phyloP scores from a whole-genome alignment of 2,329 filamentous ascomycete species.

The Claviceps fusiformis region DNA sequence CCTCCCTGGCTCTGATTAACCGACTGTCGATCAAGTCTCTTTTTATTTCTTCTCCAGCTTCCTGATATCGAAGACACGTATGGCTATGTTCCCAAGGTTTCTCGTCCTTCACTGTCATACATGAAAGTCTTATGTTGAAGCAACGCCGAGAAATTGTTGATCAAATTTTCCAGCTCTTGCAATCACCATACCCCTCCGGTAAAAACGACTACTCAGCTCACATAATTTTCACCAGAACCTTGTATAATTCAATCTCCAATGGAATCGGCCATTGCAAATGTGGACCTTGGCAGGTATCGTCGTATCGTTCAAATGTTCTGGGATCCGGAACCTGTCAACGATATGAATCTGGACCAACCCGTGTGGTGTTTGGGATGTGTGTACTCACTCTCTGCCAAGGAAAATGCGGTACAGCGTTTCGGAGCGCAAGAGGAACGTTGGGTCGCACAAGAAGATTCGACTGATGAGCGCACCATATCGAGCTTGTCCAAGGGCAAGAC shows the following conservation, averaged over 20 bases:
- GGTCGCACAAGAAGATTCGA: background rate
- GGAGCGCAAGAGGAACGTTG: background rate
- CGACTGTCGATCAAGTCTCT: background rate
- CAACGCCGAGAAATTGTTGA: background rate
- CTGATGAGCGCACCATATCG: background rate
- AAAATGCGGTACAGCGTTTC: background rate
- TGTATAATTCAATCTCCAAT: constrained; percentile 10
- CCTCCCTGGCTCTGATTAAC: background rate
- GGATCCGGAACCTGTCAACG: constrained; percentile 79
- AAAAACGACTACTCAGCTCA: background rate
- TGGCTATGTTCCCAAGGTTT: background rate
- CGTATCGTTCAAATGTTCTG: constrained; percentile 83
- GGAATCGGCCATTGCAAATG: constrained; percentile 33
- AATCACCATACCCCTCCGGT: background rate
- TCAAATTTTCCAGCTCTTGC: background rate
- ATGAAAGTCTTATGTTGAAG: background rate
- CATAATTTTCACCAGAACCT: background rate
- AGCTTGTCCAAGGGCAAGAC: background rate
- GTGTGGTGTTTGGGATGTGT: constrained; percentile 68
- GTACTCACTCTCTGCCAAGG: constrained; percentile 28
- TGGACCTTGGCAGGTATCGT: constrained; percentile 63
- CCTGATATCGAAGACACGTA: background rate
- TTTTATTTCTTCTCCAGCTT: background rate
- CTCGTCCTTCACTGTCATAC: background rate
- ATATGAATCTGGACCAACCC: constrained; percentile 49